phyloP scores from a whole-genome alignment of 2,329 filamentous ascomycete genomes.

The Mycocentrospora acerina region DNA sequence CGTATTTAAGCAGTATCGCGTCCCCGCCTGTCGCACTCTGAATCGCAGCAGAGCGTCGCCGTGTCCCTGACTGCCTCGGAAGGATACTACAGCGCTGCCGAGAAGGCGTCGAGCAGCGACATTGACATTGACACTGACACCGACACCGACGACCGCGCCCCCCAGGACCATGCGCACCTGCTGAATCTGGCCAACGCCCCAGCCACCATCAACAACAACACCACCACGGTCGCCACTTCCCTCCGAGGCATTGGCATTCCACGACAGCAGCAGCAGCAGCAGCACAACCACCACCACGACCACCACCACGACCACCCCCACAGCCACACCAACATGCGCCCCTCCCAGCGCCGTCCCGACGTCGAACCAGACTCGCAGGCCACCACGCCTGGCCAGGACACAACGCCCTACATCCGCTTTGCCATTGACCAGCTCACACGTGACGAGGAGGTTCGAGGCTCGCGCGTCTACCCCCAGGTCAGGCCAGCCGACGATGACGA shows the following conservation, averaged over 20 bases:
- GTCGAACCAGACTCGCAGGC: conserved; percentile 39
- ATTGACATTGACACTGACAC: too few species aligned
- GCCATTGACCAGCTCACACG: conserved; percentile 85
- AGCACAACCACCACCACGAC: conserved; percentile 21
- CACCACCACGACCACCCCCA: conserved; percentile 35
- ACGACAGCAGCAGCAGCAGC: conserved; percentile 25
- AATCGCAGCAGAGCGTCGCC: conserved; percentile 50
- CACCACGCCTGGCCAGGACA: conserved; percentile 69
- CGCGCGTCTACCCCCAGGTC: conserved; percentile 50
- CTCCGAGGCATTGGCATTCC: conserved; percentile 36
- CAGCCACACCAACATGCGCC: conserved; percentile 30
- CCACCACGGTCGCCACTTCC: too few species aligned
- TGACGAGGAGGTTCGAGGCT: conserved; percentile 63
- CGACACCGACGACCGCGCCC: conserved; percentile 37
- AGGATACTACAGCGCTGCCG: conserved; percentile 53
- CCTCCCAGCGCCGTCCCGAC: conserved; percentile 17
- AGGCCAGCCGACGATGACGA: conserved; percentile 8
- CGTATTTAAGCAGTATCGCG: conserved; percentile 42
- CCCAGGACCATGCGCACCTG: conserved; percentile 42
- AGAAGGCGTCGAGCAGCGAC: conserved; percentile 41
- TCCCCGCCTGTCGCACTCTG: conserved; percentile 43
- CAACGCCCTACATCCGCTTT: conserved; percentile 85
- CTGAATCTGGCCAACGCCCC: conserved; percentile 26
- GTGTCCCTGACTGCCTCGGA: conserved; percentile 52
- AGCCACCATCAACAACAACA: too few species aligned